These are phyloP conservation scores for Casuarina cunninghamiana DNA, from an alignment of 306 rosid species.

Conservation along the genomic window DNA sequence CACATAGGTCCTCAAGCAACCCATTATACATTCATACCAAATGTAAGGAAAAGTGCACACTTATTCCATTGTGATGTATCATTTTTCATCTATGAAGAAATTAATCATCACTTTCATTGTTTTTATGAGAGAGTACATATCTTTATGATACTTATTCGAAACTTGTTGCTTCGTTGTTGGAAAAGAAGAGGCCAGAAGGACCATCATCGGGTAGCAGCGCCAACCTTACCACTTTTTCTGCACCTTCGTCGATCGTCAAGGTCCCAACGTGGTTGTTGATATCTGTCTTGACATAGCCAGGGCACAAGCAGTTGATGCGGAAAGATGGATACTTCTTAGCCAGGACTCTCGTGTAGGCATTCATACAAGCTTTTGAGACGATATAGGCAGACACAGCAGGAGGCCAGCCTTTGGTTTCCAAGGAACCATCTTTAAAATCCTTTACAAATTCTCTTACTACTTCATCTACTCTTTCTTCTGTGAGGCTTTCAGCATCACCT, in stretches of 20 bases:
- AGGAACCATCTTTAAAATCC: neutral
- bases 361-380: neutral
- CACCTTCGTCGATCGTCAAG: slow-evolving; percentile 3
- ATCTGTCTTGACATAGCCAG: slow-evolving; percentile 18
- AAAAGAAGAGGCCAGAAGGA: slow-evolving; percentile 17
- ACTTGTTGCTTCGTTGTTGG: neutral
- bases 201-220: neutral
- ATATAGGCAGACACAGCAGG: neutral
- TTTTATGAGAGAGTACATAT: too few relatives aligned
- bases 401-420: neutral
- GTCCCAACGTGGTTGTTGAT: neutral
- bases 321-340: slow-evolving; percentile 14
- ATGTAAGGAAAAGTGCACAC: neutral
- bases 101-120: too few relatives aligned
- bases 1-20: too few relatives aligned
- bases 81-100: too few relatives aligned
- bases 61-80: neutral
- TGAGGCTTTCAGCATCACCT: neutral
- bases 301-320: slow-evolving; percentile 11
- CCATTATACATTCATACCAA: too few relatives aligned
- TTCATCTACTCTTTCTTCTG: neutral
- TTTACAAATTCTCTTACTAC: neutral
- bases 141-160: neutral
- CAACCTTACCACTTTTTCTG: neutral
- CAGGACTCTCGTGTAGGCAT: slow-evolving; percentile 25